phyloP scores from a whole-genome alignment of 2,329 filamentous ascomycete genomes.

The Graphium sp. region DNA sequence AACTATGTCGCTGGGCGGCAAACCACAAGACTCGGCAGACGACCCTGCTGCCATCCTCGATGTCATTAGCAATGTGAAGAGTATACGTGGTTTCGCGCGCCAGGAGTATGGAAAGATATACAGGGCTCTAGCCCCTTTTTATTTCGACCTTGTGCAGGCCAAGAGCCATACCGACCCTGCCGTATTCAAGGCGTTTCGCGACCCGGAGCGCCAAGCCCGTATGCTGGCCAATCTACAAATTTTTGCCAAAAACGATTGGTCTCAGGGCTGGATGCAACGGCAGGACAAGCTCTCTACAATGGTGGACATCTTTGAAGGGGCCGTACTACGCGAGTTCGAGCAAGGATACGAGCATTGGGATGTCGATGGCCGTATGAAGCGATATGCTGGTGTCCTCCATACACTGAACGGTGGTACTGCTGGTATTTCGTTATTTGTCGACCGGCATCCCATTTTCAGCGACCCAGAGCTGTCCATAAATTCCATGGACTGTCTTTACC shows the following conservation, averaged over 20 bases:
- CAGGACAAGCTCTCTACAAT: conserved; percentile 59
- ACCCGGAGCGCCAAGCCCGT: conserved; percentile 78
- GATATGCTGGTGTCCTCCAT: conserved; percentile 75
- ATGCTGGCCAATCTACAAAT: conserved; percentile 68
- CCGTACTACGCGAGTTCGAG: conserved; percentile 81
- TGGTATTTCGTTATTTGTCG: conserved; percentile 70
- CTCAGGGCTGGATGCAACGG: conserved; percentile 54
- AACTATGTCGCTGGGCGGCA: conserved; percentile 34
- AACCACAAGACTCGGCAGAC: conserved; percentile 20
- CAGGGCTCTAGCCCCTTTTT: conserved; percentile 75
- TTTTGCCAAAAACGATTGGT: conserved; percentile 70
- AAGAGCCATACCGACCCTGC: conserved; percentile 64
- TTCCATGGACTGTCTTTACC: conserved; percentile 67
- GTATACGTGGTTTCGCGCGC: conserved; percentile 68
- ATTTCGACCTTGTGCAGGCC: conserved; percentile 60
- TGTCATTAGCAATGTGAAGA: conserved; percentile 54
- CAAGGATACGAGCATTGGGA: conserved; percentile 83
- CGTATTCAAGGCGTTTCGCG: conserved; percentile 71
- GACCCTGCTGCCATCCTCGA: conserved; percentile 50
- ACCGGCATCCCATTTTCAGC: conserved; percentile 72
- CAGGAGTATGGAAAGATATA: conserved; percentile 88
- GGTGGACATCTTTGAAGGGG: conserved; percentile 74
- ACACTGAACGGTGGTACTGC: conserved; percentile 65
- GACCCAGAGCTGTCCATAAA: conserved; percentile 51
- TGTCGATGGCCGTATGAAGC: conserved; percentile 72